These are phyloP conservation scores for Phytophthora foliorum DNA, from an alignment of 352 stramenopile genomes.

Conservation along the genomic window DNA sequence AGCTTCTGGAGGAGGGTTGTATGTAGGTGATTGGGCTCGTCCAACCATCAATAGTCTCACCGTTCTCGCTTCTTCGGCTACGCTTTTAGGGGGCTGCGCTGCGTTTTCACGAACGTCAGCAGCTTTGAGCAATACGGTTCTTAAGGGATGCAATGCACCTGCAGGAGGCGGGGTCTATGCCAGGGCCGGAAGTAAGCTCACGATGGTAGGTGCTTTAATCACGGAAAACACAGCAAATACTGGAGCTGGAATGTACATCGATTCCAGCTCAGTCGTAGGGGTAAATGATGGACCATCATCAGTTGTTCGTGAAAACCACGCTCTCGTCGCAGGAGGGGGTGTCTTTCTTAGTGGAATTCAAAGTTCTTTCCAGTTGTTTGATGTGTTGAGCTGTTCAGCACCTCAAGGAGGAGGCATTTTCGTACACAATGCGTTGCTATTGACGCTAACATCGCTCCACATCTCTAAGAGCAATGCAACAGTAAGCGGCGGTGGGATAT, in stretches of 20 bases:
- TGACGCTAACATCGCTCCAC: conserved; percentile 20
- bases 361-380: conserved; percentile 35
- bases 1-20: conserved; percentile 48
- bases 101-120: conserved; percentile 33
- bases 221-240: conserved; percentile 18
- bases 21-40: conserved; percentile 27
- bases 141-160: conserved; percentile 28
- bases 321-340: conserved; percentile 34
- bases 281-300: conserved; percentile 5
- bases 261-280: conserved; percentile 35
- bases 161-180: conserved; percentile 43
- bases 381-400: conserved; percentile 36
- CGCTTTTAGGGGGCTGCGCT: conserved; percentile 35
- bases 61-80: conserved; percentile 25
- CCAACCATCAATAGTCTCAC: conserved; percentile 28
- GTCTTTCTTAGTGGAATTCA: conserved; percentile 37
- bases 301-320: conserved; percentile 24
- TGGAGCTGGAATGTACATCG: conserved; percentile 45
- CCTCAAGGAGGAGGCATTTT: conserved; percentile 37
- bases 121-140: conserved; percentile 2
- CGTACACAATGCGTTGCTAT: not conserved
- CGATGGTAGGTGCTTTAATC: conserved; percentile 17
- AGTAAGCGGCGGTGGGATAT: conserved; percentile 41
- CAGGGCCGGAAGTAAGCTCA: conserved; percentile 22
- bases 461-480: conserved; percentile 28